phyloP scores from a whole-genome alignment of 2,329 filamentous ascomycete genomes.

The Calcarisporium arbuscula region DNA sequence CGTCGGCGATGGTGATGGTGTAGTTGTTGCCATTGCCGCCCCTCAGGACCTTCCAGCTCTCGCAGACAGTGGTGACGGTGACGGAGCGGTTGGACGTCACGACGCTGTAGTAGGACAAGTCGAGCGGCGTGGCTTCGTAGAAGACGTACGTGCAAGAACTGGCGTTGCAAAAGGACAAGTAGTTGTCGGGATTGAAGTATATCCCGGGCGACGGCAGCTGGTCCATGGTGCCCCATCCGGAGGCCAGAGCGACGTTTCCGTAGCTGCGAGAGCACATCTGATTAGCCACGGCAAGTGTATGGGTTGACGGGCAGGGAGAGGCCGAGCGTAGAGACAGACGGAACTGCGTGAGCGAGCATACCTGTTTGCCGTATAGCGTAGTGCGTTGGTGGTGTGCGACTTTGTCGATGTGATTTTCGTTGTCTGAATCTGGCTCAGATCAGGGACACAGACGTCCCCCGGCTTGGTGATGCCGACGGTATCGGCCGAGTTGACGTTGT shows the following conservation, averaged over 20 bases:
- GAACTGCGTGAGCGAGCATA: constrained; percentile 6
- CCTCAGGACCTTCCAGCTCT: constrained; percentile 20
- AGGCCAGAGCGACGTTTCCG: constrained; percentile 29
- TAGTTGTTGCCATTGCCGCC: constrained; percentile 23
- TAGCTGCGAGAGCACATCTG: constrained; percentile 27
- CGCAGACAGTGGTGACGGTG: constrained; percentile 21
- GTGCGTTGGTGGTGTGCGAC: constrained; percentile 19
- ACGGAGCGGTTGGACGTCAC: constrained; percentile 28
- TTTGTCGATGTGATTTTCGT: constrained; percentile 19
- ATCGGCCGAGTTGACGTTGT: constrained; percentile 32
- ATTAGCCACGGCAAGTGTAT: not conserved
- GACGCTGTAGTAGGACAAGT: constrained; percentile 10
- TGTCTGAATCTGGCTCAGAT: constrained; percentile 28
- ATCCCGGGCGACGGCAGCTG: constrained; percentile 21
- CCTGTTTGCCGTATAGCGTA: constrained; percentile 37
- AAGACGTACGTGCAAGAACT: constrained; percentile 29
- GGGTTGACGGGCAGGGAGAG: not conserved
- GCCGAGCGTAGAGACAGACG: constrained; percentile 1
- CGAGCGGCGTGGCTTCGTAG: constrained; percentile 21
- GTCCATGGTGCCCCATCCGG: constrained; percentile 12
- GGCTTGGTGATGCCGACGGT: constrained; percentile 21
- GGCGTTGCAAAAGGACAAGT: constrained; percentile 25
- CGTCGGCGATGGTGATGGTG: constrained; percentile 20
- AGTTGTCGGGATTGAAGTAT: constrained; percentile 22
- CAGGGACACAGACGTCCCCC: constrained; percentile 29